Evolutionary conservation across 805 yeast genomes (phyloP), one percentile per base, ranked within the genome.

Genomic region (Clavispora asparagi): DNA sequence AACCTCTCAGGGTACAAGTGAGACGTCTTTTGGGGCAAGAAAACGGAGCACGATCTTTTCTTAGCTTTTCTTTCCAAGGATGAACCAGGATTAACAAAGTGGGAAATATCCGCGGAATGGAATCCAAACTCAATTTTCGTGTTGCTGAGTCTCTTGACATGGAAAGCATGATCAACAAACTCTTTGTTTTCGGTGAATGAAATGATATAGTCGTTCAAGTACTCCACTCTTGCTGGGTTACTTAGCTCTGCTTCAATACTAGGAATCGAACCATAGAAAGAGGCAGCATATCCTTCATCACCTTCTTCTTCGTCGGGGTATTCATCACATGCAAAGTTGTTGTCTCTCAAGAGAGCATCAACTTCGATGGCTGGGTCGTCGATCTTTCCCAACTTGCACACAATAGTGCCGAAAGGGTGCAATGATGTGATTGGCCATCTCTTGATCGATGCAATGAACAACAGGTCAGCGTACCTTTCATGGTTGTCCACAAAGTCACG

Each of bases 401-500:
- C 85, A 47, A 94, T 72, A 28, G 96, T 90, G 57, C 99, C 99
- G 62, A 94, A 94, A 6, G 99, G 99, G 72, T 94, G 99, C 64
- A 94, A 77, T 0, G 98, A 92, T 9, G 99, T 94, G 65, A 94
- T 94, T 60, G 99, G 99, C 99, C 99, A 94, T 66, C 99, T 84
- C 65, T 94, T 94, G 60, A 94, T 92, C 1, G 96, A 86, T 0
- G 98, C 97, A 50, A 94, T 92, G 62, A 92, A 94, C 43, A 91
- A 70, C 57, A 84, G 87, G 61, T 87, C 81, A 0, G 87, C 76
- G 59, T 94, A 94, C 43, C 75, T 76, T 46, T 87, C 95, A 54
- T 90, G 95, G 56, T 89, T 90, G 56, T 90, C 96, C 38, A 94
- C 91, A 67, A 94, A 92, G 64, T 92, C 98, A 48, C 78, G 80